Evolutionary conservation across 2,329 filamentous ascomycete genomes (phyloP), one percentile per base, ranked within the genome.

Genomic region (Aulographum hederae): DNA sequence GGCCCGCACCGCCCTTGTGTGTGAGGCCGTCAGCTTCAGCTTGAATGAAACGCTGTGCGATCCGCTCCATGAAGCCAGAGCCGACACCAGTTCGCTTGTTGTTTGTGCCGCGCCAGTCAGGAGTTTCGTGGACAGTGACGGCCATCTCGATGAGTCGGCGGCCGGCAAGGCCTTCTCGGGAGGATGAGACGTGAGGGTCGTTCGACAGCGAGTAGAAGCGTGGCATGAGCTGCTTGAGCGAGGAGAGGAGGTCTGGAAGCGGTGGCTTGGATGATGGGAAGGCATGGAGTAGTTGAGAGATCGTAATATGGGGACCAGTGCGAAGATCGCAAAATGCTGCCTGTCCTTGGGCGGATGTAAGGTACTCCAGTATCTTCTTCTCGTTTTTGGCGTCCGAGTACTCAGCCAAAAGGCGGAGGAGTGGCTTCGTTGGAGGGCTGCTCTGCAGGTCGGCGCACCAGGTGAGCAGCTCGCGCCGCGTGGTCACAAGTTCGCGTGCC

Each of bases 131-230:
- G 37, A 98, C 74, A 5, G 85, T 91, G 35, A 98, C 89, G n/a
- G 89, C 89, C 46, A 95, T 79, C 58, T 95, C 89, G 45, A 98
- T 75, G 37, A 95, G 60, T 18, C 85, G 78, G 40, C 79, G 78
- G 41, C 69, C 67, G 39, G 77, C 69, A 25, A 71, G 68, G 39
- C 78, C 77, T 38, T 72, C 68, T 15, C 73, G 67, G 38, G 69
- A 67, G 38, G 69, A 78, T 3, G 72, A 77, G 42, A 91, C 73
- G 40, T 89, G 80, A 0, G 89, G 89, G 46, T 98, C 89, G 51
- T 93, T 94, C 33, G 85, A 94, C 11, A 98, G 72, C 3, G 86
- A 95, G 60, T 98, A 98, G 62, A 98, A 98, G 37, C 89, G 79
- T 3, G 89, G 89, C 86, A 95, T 95, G 32, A 95, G 67, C 30